Conservation (phyloP, 179 eudicot species). For the Beta macrorhiza region DNA sequence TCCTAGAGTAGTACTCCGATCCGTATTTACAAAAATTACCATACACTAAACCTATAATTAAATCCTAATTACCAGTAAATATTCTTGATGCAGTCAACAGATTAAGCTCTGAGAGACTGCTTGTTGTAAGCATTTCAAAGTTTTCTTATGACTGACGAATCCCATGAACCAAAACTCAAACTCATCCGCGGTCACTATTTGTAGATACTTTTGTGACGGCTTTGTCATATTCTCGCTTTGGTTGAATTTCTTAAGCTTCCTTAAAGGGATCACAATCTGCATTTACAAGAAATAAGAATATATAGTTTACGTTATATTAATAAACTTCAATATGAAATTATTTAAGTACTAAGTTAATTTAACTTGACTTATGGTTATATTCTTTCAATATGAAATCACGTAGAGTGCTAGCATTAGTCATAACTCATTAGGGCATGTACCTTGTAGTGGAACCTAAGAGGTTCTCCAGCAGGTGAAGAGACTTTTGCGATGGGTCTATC, state of each 20-base stretch:
- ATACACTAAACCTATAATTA: background rate
- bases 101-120: conserved; percentile 24
- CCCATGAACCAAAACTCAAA: conserved; percentile 71
- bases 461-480: conserved; percentile 24
- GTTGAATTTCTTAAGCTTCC: conserved; percentile 40
- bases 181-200: conserved; percentile 55
- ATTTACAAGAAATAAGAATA: background rate
- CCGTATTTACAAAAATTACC: too few relatives aligned
- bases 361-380: too few relatives aligned
- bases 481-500: conserved; percentile 28
- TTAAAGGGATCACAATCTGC: conserved; percentile 46
- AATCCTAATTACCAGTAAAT: too few relatives aligned
- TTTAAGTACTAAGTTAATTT: too few relatives aligned
- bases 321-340: too few relatives aligned
- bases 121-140: conserved; percentile 40
- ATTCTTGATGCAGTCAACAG: background rate
- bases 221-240: conserved; percentile 39
- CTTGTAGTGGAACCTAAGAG: conserved; percentile 30
- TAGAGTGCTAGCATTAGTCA: too few relatives aligned
- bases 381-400: too few relatives aligned
- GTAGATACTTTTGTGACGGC: conserved; percentile 47
- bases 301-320: background rate
- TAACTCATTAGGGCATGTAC: conserved; percentile 4
- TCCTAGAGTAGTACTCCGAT: too few relatives aligned
- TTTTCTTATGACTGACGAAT: conserved; percentile 42